phyloP scores from a whole-genome alignment of 768 basidiomycete species.

The Termitomyces sp. region DNA sequence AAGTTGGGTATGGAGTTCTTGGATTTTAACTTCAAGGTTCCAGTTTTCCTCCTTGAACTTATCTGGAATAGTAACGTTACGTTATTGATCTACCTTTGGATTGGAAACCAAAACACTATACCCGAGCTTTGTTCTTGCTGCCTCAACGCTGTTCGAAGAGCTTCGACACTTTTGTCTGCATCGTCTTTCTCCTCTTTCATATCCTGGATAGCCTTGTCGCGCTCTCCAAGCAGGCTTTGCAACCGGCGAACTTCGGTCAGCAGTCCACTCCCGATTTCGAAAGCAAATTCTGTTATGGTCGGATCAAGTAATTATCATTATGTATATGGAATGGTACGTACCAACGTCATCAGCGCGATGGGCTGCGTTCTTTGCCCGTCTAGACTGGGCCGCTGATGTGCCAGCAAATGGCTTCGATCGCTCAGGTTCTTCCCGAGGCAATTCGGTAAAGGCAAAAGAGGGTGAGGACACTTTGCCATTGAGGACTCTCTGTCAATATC shows the following conservation, averaged over 20 bases:
- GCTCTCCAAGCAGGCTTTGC: constrained; percentile 85
- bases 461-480: constrained; percentile 47
- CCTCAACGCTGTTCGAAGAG: constrained; percentile 64
- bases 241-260: constrained; percentile 88
- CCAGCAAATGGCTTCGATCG: constrained; percentile 53
- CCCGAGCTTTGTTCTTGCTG: constrained; percentile 80
- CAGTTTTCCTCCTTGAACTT: constrained; percentile 98
- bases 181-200: constrained; percentile 91
- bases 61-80: constrained; percentile 39
- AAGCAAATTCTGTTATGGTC: constrained; percentile 78
- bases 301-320: constrained; percentile 12
- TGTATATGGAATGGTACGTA: constrained; percentile 31
- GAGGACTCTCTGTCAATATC: constrained; percentile 26
- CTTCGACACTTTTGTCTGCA: constrained; percentile 74
- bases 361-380: constrained; percentile 87
- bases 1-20: constrained; percentile 75
- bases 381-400: constrained; percentile 79
- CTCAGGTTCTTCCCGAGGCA: constrained; percentile 56
- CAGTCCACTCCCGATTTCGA: constrained; percentile 92
- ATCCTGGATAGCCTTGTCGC: constrained; percentile 89
- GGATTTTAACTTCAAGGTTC: constrained; percentile 92
- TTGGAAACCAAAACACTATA: constrained; percentile 24
- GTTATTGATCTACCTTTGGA: constrained; percentile 2
- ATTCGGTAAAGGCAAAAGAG: constrained; percentile 37
- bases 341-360: constrained; percentile 88